phyloP scores from a whole-genome alignment of 2,329 filamentous ascomycete species.

The Ceratocystis smalleyi region DNA sequence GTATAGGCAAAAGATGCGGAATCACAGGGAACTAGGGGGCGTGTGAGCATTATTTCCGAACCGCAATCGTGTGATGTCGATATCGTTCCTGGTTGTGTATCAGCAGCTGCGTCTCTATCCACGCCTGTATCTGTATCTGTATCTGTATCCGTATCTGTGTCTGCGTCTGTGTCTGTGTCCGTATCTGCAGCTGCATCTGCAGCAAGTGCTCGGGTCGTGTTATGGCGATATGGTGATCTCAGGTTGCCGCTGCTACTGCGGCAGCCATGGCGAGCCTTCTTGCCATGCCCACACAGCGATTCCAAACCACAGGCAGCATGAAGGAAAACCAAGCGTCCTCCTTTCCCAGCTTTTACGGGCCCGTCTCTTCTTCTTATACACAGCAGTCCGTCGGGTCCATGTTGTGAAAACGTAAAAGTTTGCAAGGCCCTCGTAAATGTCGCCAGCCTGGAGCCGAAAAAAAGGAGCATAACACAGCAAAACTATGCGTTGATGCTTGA shows the following conservation, averaged over 20 bases:
- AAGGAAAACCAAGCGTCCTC: not conserved
- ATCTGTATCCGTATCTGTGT: not conserved
- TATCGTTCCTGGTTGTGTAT: not conserved
- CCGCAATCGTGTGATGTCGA: no score
- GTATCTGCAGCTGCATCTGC: not conserved
- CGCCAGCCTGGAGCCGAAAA: not conserved
- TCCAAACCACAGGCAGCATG: not conserved
- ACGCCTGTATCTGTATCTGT: not conserved
- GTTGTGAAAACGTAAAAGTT: slow-evolving; percentile 4
- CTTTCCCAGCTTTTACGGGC: not conserved
- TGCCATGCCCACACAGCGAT: not conserved
- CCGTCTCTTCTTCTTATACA: slow-evolving; percentile 2
- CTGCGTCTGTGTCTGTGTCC: not conserved
- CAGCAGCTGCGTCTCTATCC: not conserved
- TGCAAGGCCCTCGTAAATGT: slow-evolving; percentile 4
- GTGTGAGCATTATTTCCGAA: no score
- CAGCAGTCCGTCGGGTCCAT: not conserved
- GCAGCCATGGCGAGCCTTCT: not conserved
- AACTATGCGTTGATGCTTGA: not conserved
- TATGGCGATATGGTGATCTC: not conserved
- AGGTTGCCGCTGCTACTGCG: no score
- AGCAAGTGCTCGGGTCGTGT: no score
- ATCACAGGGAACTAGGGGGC: no score
- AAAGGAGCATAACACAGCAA: not conserved
- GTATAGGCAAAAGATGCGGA: no score